phyloP scores from a whole-genome alignment of 2,329 filamentous ascomycete species.

The Alternaria atra region DNA sequence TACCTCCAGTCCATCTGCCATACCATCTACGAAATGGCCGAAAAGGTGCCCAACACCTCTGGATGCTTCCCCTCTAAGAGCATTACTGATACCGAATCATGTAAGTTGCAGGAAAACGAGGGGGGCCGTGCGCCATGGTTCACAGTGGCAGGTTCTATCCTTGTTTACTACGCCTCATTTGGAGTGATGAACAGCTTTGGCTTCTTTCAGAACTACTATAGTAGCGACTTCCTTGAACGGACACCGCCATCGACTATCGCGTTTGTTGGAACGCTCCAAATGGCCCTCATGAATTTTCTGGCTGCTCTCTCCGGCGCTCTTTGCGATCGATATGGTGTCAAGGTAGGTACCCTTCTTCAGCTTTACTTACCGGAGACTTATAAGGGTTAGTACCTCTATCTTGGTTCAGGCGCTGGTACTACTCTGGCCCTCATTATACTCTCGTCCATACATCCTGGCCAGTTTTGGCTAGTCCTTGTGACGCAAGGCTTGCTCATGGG shows the following conservation, averaged over 20 bases:
- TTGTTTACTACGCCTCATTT: conserved; percentile 52
- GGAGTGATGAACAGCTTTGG: conserved; percentile 56
- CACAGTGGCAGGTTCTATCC: conserved; percentile 48
- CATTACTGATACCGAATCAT: conserved; percentile 35
- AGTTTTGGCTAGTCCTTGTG: conserved; percentile 56
- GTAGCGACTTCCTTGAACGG: conserved; percentile 42
- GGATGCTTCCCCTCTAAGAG: conserved; percentile 21
- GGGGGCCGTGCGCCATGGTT: conserved; percentile 40
- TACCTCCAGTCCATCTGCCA: background rate
- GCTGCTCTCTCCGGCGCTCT: conserved; percentile 69
- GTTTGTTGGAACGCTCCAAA: conserved; percentile 56
- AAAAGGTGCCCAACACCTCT: conserved; percentile 21
- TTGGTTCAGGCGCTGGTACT: conserved; percentile 36
- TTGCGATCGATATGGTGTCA: conserved; percentile 69
- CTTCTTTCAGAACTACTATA: conserved; percentile 58
- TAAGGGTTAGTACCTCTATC: conserved; percentile 38
- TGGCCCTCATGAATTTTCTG: conserved; percentile 59
- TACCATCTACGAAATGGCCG: conserved; percentile 19
- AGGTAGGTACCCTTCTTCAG: conserved; percentile 45
- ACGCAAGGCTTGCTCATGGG: conserved; percentile 57
- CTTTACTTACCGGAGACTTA: background rate
- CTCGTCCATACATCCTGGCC: conserved; percentile 32
- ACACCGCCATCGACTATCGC: conserved; percentile 50
- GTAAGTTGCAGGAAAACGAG: conserved; percentile 29
- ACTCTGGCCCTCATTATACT: conserved; percentile 32